Evolutionary conservation across 257 asterid species (phyloP).

Genomic region (Solanum okadae): DNA sequence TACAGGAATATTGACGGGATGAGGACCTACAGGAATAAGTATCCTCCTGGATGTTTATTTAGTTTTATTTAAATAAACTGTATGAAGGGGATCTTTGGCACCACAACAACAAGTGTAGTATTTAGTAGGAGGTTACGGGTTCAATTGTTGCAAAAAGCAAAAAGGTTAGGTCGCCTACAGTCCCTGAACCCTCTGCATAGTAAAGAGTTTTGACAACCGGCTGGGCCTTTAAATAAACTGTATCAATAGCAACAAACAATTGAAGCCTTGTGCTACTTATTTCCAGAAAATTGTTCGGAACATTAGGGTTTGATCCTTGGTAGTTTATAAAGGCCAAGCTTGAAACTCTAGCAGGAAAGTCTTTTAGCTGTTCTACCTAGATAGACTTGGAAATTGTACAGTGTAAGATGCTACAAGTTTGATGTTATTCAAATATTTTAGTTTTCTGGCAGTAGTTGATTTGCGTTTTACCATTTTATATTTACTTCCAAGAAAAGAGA

Average conservation of each 20-base stretch:
- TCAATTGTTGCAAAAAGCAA: background rate
- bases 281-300: background rate
- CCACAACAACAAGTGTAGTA: background rate
- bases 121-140: background rate
- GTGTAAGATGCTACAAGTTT: background rate
- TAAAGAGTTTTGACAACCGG: background rate
- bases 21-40: background rate
- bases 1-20: background rate
- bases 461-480: background rate
- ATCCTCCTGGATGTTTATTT: background rate
- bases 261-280: background rate
- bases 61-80: background rate
- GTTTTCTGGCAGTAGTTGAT: background rate
- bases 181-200: background rate
- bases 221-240: background rate
- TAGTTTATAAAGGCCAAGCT: background rate
- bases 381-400: background rate
- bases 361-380: background rate
- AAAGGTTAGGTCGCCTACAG: background rate
- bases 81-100: background rate
- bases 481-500: background rate
- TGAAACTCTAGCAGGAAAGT: background rate
- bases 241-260: background rate
- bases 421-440: background rate
- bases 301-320: background rate